These are phyloP conservation scores for Mycena floridula DNA, from an alignment of 768 basidiomycete genomes.

Conservation along the genomic window DNA sequence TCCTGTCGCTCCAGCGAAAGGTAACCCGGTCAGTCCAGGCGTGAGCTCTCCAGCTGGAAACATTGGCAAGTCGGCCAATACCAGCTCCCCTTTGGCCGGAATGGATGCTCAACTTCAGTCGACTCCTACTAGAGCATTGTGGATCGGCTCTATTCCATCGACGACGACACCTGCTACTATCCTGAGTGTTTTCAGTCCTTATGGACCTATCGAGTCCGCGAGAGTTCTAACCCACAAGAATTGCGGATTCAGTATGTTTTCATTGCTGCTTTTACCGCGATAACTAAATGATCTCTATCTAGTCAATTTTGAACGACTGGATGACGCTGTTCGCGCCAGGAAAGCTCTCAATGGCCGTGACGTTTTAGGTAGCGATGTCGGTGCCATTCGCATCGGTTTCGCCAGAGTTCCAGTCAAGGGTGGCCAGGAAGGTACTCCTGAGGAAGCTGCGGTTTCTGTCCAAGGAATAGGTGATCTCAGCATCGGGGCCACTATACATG, in stretches of 20 bases:
- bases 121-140: conserved; percentile 89
- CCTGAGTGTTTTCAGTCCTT: conserved; percentile 93
- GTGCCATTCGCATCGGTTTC: conserved; percentile 94
- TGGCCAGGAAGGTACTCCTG: conserved; percentile 55
- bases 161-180: conserved; percentile 94
- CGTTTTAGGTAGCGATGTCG: conserved; percentile 93
- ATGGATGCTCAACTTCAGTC: conserved; percentile 86
- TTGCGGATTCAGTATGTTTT: conserved; percentile 77
- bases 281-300: conserved; percentile 9
- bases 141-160: conserved; percentile 97
- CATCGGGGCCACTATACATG: conserved; percentile 85
- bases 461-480: conserved; percentile 83
- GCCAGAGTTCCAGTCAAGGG: conserved; percentile 95
- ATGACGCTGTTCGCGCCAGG: conserved; percentile 92
- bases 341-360: conserved; percentile 95
- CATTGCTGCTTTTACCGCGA: conserved; percentile 1
- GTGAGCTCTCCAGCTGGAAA: conserved; percentile 55
- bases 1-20: conserved; percentile 84
- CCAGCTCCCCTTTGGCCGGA: conserved; percentile 51
- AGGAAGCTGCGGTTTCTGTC: conserved; percentile 62
- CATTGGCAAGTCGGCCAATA: conserved; percentile 36
- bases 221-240: conserved; percentile 96
- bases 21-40: conserved; percentile 56
- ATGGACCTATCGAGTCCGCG: conserved; percentile 96
- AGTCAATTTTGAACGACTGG: conserved; percentile 97